phyloP scores from a whole-genome alignment of 2,329 filamentous ascomycete species.

The Mollisia scopiformis region DNA sequence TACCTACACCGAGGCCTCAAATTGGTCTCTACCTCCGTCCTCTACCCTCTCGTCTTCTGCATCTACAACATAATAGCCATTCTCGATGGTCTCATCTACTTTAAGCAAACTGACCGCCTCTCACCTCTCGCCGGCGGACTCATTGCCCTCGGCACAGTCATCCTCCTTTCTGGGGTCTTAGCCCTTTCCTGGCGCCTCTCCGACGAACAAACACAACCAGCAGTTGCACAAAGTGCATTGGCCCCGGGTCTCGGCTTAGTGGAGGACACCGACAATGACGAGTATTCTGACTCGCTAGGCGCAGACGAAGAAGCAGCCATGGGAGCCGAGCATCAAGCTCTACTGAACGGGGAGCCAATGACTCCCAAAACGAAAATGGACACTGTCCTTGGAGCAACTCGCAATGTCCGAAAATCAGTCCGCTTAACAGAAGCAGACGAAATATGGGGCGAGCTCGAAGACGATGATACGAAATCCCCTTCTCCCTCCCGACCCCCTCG shows the following conservation, averaged over 20 bases:
- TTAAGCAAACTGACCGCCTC: constrained; percentile 83
- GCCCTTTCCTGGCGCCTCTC: constrained; percentile 92
- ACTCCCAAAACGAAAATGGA: constrained; percentile 36
- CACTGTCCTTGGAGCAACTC: constrained; percentile 33
- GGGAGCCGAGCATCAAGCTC: constrained; percentile 33
- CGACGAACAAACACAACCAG: constrained; percentile 69
- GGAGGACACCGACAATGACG: constrained; percentile 65
- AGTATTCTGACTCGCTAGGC: constrained; percentile 52
- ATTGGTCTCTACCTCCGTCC: constrained; percentile 89
- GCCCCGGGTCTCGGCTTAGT: constrained; percentile 83
- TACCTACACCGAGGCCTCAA: constrained; percentile 94
- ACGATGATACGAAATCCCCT: constrained; percentile 54
- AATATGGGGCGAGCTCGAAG: constrained; percentile 88
- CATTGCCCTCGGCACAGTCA: constrained; percentile 83
- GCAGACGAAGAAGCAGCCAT: constrained; percentile 38
- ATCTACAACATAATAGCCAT: constrained; percentile 99
- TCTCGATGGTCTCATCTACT: constrained; percentile 95
- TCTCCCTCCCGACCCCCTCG: constrained; percentile 27
- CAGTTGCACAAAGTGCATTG: constrained; percentile 68
- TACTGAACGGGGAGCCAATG: constrained; percentile 34
- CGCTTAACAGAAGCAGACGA: constrained; percentile 67
- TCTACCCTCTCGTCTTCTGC: constrained; percentile 98
- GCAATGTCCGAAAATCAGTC: constrained; percentile 32
- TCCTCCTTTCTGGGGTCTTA: constrained; percentile 85
- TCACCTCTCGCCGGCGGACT: constrained; percentile 75